A percentile compares a stretch with the other conserved stretches of the same genome.
Evolutionary conservation across 306 rosid genomes (phyloP).

Genomic region (Morella rubra): DNA sequence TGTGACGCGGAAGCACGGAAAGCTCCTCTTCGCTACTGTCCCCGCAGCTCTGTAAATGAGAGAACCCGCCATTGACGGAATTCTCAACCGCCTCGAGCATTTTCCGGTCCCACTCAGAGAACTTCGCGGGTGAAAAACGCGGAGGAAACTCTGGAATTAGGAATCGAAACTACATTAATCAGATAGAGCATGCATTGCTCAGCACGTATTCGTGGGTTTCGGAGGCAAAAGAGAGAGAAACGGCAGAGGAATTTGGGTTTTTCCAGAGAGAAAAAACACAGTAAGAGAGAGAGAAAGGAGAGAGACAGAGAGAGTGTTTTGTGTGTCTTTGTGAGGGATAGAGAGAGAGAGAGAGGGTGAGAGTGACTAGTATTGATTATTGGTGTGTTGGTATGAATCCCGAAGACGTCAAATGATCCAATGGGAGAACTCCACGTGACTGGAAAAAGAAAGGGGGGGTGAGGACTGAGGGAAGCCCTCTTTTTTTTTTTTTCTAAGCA

Average conservation of each 20-base stretch:
- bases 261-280: slow-evolving; percentile 59
- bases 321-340: slow-evolving; percentile 27
- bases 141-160: slow-evolving; percentile 20
- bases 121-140: neutral
- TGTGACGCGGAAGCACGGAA: slow-evolving; percentile 93
- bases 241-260: slow-evolving; percentile 45
- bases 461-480: too few species aligned
- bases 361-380: slow-evolving; percentile 64
- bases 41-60: slow-evolving; percentile 88
- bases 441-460: neutral
- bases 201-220: slow-evolving; percentile 33
- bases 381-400: slow-evolving; percentile 89
- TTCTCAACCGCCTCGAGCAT: slow-evolving; percentile 90
- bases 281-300: slow-evolving; percentile 12
- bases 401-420: slow-evolving; percentile 52
- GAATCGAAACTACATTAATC: slow-evolving; percentile 38
- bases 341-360: slow-evolving; percentile 34
- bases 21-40: slow-evolving; percentile 98
- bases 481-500: too few species aligned
- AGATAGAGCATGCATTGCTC: slow-evolving; percentile 68
- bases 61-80: slow-evolving; percentile 78
- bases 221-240: slow-evolving; percentile 29
- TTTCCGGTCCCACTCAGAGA: slow-evolving; percentile 24
- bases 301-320: neutral
- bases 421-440: slow-evolving; percentile 54